Evolutionary conservation across 257 asterid species (phyloP).

Genomic region (Lycium ferocissimum): DNA sequence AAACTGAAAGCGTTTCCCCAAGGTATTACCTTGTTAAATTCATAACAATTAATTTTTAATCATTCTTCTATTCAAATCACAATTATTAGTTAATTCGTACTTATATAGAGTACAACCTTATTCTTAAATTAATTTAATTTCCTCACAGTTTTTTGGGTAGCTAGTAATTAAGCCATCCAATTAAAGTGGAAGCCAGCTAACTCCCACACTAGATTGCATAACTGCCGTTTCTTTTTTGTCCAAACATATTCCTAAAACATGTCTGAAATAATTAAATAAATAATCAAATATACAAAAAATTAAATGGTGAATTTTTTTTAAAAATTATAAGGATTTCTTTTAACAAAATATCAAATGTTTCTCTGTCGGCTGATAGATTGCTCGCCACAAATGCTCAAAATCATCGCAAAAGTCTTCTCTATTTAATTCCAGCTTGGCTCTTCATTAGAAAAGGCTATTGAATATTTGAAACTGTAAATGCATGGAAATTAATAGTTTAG

Average conservation of each 20-base stretch:
- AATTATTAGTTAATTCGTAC: conserved; percentile 1
- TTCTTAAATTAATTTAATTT: background rate
- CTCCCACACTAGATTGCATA: background rate
- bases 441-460: background rate
- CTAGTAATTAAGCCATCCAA: background rate
- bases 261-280: conserved; percentile 8
- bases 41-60: background rate
- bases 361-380: conserved; percentile 26
- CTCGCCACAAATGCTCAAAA: background rate
- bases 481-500: background rate
- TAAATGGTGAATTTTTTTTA: background rate
- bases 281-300: background rate
- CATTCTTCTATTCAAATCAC: background rate
- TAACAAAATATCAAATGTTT: conserved; percentile 26
- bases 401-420: background rate
- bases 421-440: background rate
- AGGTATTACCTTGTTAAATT: background rate
- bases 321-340: background rate
- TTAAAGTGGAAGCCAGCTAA: conserved; percentile 17
- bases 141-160: background rate
- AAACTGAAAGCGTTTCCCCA: background rate
- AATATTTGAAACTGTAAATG: background rate
- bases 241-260: background rate
- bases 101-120: background rate
- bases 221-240: background rate